Percentiles rank a stretch among this genome's conserved stretches.
Conservation (phyloP, 73 alveolate genomes). For the Tetrahymena thermophila region DNA sequence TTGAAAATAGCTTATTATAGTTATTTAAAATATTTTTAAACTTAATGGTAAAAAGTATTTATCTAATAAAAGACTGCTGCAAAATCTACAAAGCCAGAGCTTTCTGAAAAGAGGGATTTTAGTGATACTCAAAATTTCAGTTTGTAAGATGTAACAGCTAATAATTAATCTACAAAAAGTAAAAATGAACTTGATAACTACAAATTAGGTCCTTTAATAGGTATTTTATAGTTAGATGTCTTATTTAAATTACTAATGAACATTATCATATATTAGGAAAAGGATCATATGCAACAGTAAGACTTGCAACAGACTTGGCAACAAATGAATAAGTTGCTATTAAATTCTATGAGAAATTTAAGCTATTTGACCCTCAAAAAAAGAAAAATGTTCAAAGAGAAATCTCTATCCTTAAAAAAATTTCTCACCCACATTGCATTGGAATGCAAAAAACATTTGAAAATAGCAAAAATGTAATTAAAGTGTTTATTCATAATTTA, state of each 20-base stretch:
- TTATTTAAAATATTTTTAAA: too few species aligned
- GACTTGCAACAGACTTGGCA: background rate
- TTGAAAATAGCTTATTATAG: background rate
- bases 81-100: background rate
- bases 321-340: constrained; percentile 32
- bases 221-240: background rate
- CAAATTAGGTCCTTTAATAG: background rate
- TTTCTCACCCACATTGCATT: constrained; percentile 36
- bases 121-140: background rate
- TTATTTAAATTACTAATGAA: background rate
- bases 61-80: background rate
- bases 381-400: constrained; percentile 33
- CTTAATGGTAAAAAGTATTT: background rate
- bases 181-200: background rate
- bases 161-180: background rate
- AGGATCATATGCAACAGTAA: background rate
- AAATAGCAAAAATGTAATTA: constrained; percentile 18
- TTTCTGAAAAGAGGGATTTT: background rate
- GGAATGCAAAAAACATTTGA: constrained; percentile 25
- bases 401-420: constrained; percentile 19
- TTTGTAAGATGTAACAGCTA: background rate
- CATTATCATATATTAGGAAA: background rate
- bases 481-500: too few species aligned
- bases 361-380: background rate
- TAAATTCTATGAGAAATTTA: constrained; percentile 43